Percentiles rank a stretch among this genome's conserved stretches.
phyloP scores from a whole-genome alignment of 768 basidiomycete species.

The Lyophyllum shimeji region DNA sequence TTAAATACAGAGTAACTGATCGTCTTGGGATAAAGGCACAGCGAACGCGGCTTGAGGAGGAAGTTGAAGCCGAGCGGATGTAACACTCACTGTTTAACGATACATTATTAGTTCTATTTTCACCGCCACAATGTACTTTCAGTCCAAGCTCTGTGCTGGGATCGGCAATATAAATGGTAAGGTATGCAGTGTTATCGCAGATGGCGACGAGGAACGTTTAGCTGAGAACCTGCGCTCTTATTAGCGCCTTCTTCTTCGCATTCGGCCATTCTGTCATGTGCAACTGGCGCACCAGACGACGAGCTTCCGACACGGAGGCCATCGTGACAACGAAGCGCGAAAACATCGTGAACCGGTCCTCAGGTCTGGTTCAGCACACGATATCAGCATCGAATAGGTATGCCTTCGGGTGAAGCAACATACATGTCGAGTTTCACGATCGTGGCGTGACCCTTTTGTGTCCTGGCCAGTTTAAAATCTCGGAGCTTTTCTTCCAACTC shows the following conservation, averaged over 20 bases:
- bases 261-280: constrained; percentile 49
- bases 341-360: constrained; percentile 39
- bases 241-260: constrained; percentile 5
- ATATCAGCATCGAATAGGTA: neutral
- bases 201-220: constrained; percentile 6
- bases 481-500: constrained; percentile 40
- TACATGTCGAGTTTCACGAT: constrained; percentile 52
- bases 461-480: constrained; percentile 41
- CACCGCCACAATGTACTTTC: constrained; percentile 7
- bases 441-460: constrained; percentile 38
- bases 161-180: neutral
- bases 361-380: constrained; percentile 26
- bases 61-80: constrained; percentile 70
- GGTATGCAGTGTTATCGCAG: neutral
- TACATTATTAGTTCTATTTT: constrained; percentile 25
- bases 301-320: constrained; percentile 61
- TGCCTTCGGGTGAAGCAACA: constrained; percentile 23
- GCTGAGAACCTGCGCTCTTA: constrained; percentile 21
- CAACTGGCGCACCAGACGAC: constrained; percentile 59
- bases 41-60: constrained; percentile 64
- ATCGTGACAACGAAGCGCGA: constrained; percentile 59
- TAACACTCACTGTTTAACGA: constrained; percentile 32
- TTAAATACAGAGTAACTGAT: neutral
- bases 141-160: neutral
- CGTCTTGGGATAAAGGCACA: constrained; percentile 40